A percentile compares a stretch with the other conserved stretches of the same genome.
phyloP scores from a whole-genome alignment of 2,329 filamentous ascomycete genomes.

The Harringtonia aguacate region DNA sequence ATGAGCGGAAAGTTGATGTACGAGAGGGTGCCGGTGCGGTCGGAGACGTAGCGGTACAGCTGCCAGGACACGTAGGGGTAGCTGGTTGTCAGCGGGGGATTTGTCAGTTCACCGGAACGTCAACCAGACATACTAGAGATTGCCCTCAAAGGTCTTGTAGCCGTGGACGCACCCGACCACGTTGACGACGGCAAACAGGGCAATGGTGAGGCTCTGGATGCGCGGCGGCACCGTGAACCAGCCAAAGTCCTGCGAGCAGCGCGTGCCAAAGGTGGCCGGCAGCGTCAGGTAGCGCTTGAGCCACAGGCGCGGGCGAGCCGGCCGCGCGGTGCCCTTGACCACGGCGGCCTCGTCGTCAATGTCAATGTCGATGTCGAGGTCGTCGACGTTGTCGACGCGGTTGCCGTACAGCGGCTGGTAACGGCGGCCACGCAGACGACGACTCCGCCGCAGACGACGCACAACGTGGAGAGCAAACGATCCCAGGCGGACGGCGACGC shows the following conservation, averaged over 20 bases:
- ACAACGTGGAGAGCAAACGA: not conserved
- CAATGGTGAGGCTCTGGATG: constrained; percentile 10
- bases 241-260: constrained; percentile 30
- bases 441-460: not conserved
- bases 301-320: constrained; percentile 5
- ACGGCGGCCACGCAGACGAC: not conserved
- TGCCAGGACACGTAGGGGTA: constrained; percentile 5
- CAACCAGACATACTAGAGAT: constrained; percentile 10
- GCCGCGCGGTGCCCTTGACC: not conserved
- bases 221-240: constrained; percentile 17
- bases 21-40: constrained; percentile 12
- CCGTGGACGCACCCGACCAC: constrained; percentile 6
- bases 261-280: constrained; percentile 28
- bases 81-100: constrained; percentile 2
- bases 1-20: constrained; percentile 10
- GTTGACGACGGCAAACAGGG: constrained; percentile 8
- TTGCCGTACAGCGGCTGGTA: not conserved
- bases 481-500: not conserved
- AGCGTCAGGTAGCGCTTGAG: constrained; percentile 7
- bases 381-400: not conserved
- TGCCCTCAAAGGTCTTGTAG: constrained; percentile 11
- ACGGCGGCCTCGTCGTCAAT: not conserved
- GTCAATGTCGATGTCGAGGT: too few relatives aligned
- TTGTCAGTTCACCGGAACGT: too few relatives aligned
- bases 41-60: constrained; percentile 11